Evolutionary conservation across 176 grass and related monocot species (phyloP), one percentile per base, ranked within the genome.

Genomic region (Calamus simplicifolius): DNA sequence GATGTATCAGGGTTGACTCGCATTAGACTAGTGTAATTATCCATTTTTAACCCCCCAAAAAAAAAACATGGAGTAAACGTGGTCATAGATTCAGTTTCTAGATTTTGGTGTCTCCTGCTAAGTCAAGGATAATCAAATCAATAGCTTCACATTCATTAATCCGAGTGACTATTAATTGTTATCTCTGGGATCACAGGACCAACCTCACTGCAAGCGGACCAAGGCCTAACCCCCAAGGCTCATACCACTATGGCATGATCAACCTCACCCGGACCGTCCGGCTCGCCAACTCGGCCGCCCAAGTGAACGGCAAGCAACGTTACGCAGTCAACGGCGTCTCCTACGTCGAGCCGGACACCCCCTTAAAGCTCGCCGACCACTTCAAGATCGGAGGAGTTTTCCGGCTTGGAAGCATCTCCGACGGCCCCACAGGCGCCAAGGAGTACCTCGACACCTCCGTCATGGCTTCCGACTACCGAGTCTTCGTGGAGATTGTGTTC

Each of bases 171-270:
- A 4, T n/a, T n/a, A n/a, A n/a, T 17, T 29, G 14, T 65, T 26
- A 2, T 7, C 8, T 49, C 13, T 2, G 35, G 10, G n/a, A 14
- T 23, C 19, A 14, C 57, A 95, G 92, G 75, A 90, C 77, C 27
- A 90, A 96, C 61, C 72, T 96, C 5, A 90, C 80, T 19, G 92
- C 92, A 68, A 96, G 86, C 25, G 92, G 92, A 50, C 92, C 83
- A 2, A 66, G 92, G 69, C 83, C 92, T 1, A 96, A 96, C 74
- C 92, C 92, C 17, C 92, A 96, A 58, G 92, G 92, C 6, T 90
- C 86, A 2, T 96, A 96, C 72, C 92, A 80, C 80, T 96, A 90
- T 50, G 92, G 92, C 8, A 77, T 74, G 13, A 90, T 96, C 61
- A 85, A 85, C 50, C 80, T 96, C 70, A 88, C 68, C 15, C 80